These are phyloP conservation scores for Parietichytrium sp. DNA, from an alignment of 108 stramenopile species.

Conservation along the genomic window DNA sequence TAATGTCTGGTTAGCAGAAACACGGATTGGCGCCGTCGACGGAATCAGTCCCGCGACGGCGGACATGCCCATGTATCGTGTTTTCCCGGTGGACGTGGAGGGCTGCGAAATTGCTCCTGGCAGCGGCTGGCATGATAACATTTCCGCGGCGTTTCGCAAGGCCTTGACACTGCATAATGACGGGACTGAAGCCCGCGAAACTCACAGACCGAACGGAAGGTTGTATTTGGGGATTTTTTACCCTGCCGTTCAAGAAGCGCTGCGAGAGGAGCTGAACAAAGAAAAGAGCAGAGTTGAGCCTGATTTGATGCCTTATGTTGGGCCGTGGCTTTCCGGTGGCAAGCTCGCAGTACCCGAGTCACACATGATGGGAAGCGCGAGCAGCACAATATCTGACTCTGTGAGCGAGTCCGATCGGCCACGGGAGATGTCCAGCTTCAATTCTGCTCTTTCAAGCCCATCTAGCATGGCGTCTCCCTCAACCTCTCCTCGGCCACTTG, in stretches of 20 bases:
- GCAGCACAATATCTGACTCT: no score
- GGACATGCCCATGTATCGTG: slow-evolving; percentile 17
- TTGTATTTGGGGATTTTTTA: slow-evolving; percentile 35
- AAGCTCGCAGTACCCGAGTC: no score
- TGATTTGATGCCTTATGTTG: background rate
- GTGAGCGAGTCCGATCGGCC: no score
- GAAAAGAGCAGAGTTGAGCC: background rate
- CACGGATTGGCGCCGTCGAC: no score
- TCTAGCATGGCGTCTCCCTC: no score
- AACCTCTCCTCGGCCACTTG: no score
- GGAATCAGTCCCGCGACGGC: background rate
- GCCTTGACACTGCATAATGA: slow-evolving; percentile 1
- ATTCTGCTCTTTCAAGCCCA: no score
- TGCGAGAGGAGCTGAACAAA: background rate
- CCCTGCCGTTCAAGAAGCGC: slow-evolving; percentile 2
- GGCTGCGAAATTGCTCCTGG: background rate
- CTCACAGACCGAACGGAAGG: slow-evolving; percentile 1
- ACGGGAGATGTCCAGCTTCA: no score
- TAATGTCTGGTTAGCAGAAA: slow-evolving; percentile 18
- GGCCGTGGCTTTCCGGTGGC: background rate
- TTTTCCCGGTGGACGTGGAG: background rate
- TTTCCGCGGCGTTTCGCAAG: background rate
- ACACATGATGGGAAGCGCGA: no score
- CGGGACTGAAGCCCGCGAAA: background rate
- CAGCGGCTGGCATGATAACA: slow-evolving; percentile 32